A percentile compares a stretch with the other conserved stretches of the same genome.
Conservation (phyloP, 163 green algal genomes). For the Coccomyxa subellipsoidea region DNA sequence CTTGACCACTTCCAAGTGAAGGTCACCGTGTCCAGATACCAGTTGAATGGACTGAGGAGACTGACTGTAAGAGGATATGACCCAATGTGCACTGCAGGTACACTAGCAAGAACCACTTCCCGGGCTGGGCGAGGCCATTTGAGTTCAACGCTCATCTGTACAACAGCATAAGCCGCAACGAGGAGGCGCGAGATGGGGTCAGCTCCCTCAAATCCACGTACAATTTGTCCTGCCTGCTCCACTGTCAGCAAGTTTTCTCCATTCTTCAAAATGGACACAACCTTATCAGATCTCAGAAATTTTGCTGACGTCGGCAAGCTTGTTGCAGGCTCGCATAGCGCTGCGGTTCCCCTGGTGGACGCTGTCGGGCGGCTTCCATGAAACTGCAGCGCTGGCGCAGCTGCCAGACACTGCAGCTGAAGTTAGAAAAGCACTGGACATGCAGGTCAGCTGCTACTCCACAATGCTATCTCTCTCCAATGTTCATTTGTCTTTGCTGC, state of each 20-base stretch:
- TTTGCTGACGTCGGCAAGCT: too few relatives aligned
- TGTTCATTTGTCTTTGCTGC: too few relatives aligned
- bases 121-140: constrained; percentile 70
- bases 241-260: too few relatives aligned
- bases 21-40: too few relatives aligned
- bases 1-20: too few relatives aligned
- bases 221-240: too few relatives aligned
- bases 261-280: too few relatives aligned
- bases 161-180: constrained; percentile 35
- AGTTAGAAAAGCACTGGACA: constrained; percentile 28
- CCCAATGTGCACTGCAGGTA: constrained; percentile 40
- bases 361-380: constrained; percentile 38
- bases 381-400: constrained; percentile 28
- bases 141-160: constrained; percentile 69
- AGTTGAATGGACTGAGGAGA: too few relatives aligned
- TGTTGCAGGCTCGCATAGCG: constrained; percentile 41
- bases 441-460: constrained; percentile 18
- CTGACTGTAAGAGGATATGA: not conserved
- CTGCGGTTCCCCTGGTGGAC: constrained; percentile 76
- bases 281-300: not conserved
- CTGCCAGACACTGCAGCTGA: constrained; percentile 21
- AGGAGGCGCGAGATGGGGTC: constrained; percentile 68
- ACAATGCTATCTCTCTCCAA: not conserved
- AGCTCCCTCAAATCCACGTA: too few relatives aligned
- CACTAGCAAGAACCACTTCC: constrained; percentile 73